A percentile compares a stretch with the other conserved stretches of the same genome.
Evolutionary conservation across 2,329 filamentous ascomycete species (phyloP).

Genomic region (Fusarium burgessii): DNA sequence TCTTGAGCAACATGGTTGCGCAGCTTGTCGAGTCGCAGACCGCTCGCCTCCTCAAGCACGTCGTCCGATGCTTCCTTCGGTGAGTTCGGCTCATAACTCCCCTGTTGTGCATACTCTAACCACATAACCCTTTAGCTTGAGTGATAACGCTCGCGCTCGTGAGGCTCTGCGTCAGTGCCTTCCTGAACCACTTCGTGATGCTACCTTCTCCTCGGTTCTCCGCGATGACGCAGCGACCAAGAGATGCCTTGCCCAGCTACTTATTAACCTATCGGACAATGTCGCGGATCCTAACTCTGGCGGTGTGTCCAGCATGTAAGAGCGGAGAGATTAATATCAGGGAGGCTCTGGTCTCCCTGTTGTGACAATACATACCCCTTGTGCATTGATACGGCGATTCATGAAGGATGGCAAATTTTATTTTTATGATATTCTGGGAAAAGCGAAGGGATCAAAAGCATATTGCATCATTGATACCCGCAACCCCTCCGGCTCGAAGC

Average conservation of each 20-base stretch:
- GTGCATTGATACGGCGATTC: slow-evolving; percentile 48
- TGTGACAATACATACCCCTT: slow-evolving; percentile 48
- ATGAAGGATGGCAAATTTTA: slow-evolving; percentile 43
- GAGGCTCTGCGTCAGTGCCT: slow-evolving; percentile 96
- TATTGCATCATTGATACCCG: slow-evolving; percentile 51
- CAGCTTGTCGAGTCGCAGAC: slow-evolving; percentile 98
- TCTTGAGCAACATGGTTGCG: slow-evolving; percentile 98
- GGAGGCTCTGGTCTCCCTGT: slow-evolving; percentile 24
- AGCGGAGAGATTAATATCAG: slow-evolving; percentile 23
- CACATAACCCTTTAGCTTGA: slow-evolving; percentile 69
- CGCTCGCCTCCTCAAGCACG: slow-evolving; percentile 93
- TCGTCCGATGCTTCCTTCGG: slow-evolving; percentile 96
- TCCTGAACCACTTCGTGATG: slow-evolving; percentile 97
- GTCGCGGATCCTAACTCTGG: slow-evolving; percentile 66
- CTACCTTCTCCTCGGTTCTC: slow-evolving; percentile 95
- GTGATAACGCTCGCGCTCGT: slow-evolving; percentile 94
- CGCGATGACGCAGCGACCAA: slow-evolving; percentile 98
- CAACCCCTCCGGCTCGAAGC: slow-evolving; percentile 43
- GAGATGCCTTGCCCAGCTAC: slow-evolving; percentile 93
- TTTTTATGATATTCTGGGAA: slow-evolving; percentile 49
- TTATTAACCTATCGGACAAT: slow-evolving; percentile 96
- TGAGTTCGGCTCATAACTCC: slow-evolving; percentile 60
- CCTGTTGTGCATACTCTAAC: slow-evolving; percentile 18
- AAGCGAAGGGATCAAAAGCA: slow-evolving; percentile 50
- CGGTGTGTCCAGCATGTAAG: slow-evolving; percentile 53